Conservation (phyloP, 331 rosid species). For the Phaseolus coccineus region DNA sequence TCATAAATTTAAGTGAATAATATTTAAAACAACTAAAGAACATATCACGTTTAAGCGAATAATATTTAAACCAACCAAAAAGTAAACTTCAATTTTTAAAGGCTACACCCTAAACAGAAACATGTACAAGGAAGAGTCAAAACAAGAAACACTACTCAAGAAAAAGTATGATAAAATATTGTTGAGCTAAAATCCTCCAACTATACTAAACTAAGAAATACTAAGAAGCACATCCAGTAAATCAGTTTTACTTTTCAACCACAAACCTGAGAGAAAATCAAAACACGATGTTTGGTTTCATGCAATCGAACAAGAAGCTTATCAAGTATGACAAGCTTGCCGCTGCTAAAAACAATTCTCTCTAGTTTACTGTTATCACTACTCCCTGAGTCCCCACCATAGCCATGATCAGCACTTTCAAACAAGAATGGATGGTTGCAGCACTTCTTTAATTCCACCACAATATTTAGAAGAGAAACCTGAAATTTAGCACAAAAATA, state of each 20-base stretch:
- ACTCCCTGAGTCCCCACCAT: conserved; percentile 84
- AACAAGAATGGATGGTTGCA: conserved; percentile 99
- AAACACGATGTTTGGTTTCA: conserved; percentile 95
- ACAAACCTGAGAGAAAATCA: conserved; percentile 97
- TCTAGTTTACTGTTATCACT: conserved; percentile 87
- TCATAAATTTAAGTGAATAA: not conserved
- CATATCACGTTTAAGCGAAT: not conserved
- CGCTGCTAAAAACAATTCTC: conserved; percentile 94
- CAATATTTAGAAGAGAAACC: conserved; percentile 98
- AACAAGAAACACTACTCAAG: not conserved
- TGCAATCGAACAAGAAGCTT: conserved; percentile 92
- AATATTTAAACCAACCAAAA: not conserved
- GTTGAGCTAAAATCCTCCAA: not conserved
- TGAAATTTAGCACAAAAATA: conserved; percentile 45
- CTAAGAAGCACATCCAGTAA: conserved; percentile 26
- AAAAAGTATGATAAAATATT: not conserved
- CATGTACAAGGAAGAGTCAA: not conserved
- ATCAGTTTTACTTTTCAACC: conserved; percentile 35
- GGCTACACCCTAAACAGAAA: not conserved
- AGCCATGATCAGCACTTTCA: conserved; percentile 99
- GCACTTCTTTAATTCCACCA: conserved; percentile 98
- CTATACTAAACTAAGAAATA: conserved; percentile 23
- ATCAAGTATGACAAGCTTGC: conserved; percentile 96
- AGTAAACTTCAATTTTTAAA: not conserved
- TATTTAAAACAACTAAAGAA: not conserved